These are phyloP conservation scores for Colletotrichum australisinense DNA, from an alignment of 2,329 filamentous ascomycete species.

Conservation along the genomic window DNA sequence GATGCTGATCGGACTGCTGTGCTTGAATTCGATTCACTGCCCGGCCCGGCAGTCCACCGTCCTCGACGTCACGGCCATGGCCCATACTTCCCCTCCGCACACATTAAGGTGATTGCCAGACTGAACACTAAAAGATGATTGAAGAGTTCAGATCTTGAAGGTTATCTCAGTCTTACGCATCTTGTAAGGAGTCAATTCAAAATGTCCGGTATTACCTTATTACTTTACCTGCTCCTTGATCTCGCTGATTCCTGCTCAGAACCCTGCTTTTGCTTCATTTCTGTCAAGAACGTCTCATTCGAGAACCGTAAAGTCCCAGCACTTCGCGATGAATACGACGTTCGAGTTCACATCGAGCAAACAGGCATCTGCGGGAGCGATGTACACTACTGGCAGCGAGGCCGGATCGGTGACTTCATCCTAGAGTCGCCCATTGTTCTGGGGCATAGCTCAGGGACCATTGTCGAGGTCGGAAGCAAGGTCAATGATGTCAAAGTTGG, in stretches of 20 bases:
- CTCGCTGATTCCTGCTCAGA: constrained; percentile 41
- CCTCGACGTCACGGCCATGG: constrained; percentile 20
- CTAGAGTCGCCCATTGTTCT: constrained; percentile 56
- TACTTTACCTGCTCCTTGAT: neutral
- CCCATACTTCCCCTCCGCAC: neutral
- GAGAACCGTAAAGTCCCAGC: constrained; percentile 54
- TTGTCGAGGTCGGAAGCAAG: constrained; percentile 52
- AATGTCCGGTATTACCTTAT: constrained; percentile 10
- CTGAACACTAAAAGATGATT: neutral
- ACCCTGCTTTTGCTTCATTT: constrained; percentile 59
- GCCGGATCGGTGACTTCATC: constrained; percentile 58
- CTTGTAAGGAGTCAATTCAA: neutral
- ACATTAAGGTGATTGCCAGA: constrained; percentile 1
- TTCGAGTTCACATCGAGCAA: constrained; percentile 56
- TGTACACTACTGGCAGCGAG: constrained; percentile 59
- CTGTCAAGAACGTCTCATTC: constrained; percentile 56
- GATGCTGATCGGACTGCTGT: constrained; percentile 9
- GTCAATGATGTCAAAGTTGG: constrained; percentile 56
- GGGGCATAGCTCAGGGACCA: constrained; percentile 56
- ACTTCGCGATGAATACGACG: constrained; percentile 53
- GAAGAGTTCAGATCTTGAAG: neutral
- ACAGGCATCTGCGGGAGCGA: constrained; percentile 61
- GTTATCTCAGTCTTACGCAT: neutral
- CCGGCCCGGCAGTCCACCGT: constrained; percentile 28
- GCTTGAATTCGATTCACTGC: neutral